Evolutionary conservation across 2,329 filamentous ascomycete genomes (phyloP), one percentile per base, ranked within the genome.

Genomic region (Achaetomium macrosporum): DNA sequence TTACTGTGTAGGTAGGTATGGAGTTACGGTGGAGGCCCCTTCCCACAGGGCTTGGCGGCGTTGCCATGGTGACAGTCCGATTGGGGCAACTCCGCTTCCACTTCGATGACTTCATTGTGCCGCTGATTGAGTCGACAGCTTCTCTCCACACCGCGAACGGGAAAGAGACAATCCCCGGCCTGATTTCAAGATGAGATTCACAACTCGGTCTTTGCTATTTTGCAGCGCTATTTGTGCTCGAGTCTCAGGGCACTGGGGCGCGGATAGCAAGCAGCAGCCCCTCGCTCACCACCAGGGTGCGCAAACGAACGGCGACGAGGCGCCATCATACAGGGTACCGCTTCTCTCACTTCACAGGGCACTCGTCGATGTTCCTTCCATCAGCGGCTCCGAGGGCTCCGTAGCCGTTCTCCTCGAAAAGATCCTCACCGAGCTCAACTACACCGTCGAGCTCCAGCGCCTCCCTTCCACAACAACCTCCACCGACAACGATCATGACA

Each of bases 311-410:
- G 11, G 36, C 30, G 13, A 47, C 13, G 54, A 61, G 10, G 57
- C 59, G 1, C 68, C 71, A 0, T 33, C 68, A 3, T 76, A 75
- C 61, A 76, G 78, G 36, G 60, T 70, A 3, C 66, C 71, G 37
- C 77, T 96, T 1, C 76, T 95, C 41, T 76, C 77, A 16, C 77
- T 95, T 12, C 90, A 95, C 71, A 81, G 84, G 49, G 78, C 82
- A 15, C 81, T 96, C n/a, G 77, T 91, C 30, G 76, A 85, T 53
- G 85, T 85, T 42, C 77, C 85, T 46, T 95, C 89, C 0, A 78
- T 90, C 57, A 83, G 80, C 3, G 81, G 80, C 42, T 76, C 84
- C 57, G 90, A 96, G 67, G 71, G 79, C 40, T 71, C 76, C 0
- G 83, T 90, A 8, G 88, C 85, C 41, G 66, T 78, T 44, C 90